Percentiles rank a stretch among this genome's conserved stretches.
These are phyloP conservation scores for Coemansia reversa DNA, from an alignment of 192 early-diverging fungal genomes.

Conservation along the genomic window DNA sequence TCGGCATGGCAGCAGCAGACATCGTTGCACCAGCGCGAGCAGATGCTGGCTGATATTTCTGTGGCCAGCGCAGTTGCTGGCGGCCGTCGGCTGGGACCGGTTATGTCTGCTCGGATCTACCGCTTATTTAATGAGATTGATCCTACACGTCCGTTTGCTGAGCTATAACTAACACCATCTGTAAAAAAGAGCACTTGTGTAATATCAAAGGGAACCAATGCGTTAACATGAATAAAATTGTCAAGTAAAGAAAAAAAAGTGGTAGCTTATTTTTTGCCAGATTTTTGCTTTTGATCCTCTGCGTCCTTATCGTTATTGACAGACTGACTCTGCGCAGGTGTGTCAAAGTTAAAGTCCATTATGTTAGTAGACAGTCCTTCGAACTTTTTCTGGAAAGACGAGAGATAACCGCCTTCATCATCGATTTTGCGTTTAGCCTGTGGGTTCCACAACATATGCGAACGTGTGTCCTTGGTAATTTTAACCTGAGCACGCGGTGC, in stretches of 20 bases:
- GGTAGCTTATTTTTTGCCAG: conserved; percentile 11
- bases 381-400: conserved; percentile 80
- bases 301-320: conserved; percentile 11
- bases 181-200: background rate
- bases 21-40: conserved; percentile 6
- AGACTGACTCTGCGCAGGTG: background rate
- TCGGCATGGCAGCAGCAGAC: conserved; percentile 20
- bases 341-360: conserved; percentile 15
- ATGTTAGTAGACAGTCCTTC: conserved; percentile 51
- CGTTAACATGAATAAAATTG: background rate
- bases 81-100: conserved; percentile 29
- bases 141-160: conserved; percentile 22
- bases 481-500: conserved; percentile 83
- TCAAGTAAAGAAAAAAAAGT: background rate
- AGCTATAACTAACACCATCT: conserved; percentile 11
- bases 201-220: background rate
- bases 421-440: conserved; percentile 54
- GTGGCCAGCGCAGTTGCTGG: conserved; percentile 17
- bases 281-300: conserved; percentile 13
- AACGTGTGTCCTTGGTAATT: conserved; percentile 89
- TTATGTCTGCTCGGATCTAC: conserved; percentile 36
- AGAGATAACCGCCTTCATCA: conserved; percentile 80
- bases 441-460: conserved; percentile 93
- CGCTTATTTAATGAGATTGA: conserved; percentile 32
- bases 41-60: conserved; percentile 18